Percentiles rank a stretch among this genome's conserved stretches.
Evolutionary conservation across 805 yeast genomes (phyloP).

Genomic region (Pichia rugopelliculosa): DNA sequence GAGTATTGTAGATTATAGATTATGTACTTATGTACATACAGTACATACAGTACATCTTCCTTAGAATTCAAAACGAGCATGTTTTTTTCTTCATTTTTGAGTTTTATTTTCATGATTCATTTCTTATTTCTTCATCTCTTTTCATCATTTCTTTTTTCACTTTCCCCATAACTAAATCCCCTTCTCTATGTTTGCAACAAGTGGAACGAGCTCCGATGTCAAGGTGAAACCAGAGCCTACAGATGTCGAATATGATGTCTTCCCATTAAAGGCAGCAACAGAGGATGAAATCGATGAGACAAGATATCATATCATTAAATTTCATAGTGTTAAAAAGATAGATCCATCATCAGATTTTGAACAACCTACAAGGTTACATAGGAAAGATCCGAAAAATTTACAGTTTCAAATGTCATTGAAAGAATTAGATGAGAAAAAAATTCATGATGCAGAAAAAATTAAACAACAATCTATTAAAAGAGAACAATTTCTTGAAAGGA

Average conservation of each 20-base stretch:
- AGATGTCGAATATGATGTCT: slow-evolving; percentile 28
- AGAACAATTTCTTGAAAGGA: slow-evolving; percentile 25
- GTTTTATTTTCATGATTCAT: not conserved
- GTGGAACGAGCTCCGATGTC: not conserved
- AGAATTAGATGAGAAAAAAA: slow-evolving; percentile 60
- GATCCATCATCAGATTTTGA: slow-evolving; percentile 68
- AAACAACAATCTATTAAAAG: slow-evolving; percentile 31
- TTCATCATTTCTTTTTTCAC: not conserved
- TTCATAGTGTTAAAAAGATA: slow-evolving; percentile 64
- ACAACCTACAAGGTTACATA: slow-evolving; percentile 78
- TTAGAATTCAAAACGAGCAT: too few species aligned
- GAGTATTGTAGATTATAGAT: too few species aligned
- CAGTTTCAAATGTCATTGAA: slow-evolving; percentile 78
- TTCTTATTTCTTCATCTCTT: not conserved
- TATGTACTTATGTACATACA: too few species aligned
- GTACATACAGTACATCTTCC: too few species aligned
- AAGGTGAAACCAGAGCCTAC: slow-evolving; percentile 2
- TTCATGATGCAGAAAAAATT: slow-evolving; percentile 38
- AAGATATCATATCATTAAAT: slow-evolving; percentile 74
- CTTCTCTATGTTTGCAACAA: not conserved
- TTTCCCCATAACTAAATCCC: not conserved
- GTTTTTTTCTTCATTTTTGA: not conserved
- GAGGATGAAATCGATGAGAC: slow-evolving; percentile 63
- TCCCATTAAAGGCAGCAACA: slow-evolving; percentile 65
- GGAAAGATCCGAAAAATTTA: slow-evolving; percentile 88